phyloP scores from a whole-genome alignment of 208 protist genomes.

The Phytomonas sp. region DNA sequence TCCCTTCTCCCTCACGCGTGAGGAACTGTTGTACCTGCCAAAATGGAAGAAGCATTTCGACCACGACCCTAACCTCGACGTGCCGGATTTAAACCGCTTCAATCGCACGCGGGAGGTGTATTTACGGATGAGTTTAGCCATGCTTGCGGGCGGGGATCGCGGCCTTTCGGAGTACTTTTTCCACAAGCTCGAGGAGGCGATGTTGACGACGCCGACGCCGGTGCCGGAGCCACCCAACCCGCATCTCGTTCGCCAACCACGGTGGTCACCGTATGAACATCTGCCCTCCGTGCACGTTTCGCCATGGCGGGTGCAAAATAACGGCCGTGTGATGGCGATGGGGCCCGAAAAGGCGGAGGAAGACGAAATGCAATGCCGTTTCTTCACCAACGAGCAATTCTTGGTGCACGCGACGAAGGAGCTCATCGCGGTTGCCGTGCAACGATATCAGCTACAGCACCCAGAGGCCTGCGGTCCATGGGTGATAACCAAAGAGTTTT shows the following conservation, averaged over 20 bases:
- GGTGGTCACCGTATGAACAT: conserved; percentile 76
- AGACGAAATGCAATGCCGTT: conserved; percentile 78
- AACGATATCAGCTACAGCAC: conserved; percentile 22
- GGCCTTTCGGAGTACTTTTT: conserved; percentile 69
- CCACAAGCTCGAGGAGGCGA: conserved; percentile 58
- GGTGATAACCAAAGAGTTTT: conserved; percentile 8
- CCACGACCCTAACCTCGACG: conserved; percentile 88
- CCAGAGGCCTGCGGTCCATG: conserved; percentile 22
- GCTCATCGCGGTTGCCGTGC: conserved; percentile 32
- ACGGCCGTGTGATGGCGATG: conserved; percentile 60
- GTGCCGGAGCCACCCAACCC: conserved; percentile 88
- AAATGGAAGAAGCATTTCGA: conserved; percentile 93
- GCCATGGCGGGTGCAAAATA: conserved; percentile 72
- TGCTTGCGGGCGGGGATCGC: conserved; percentile 50
- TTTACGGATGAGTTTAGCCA: conserved; percentile 67
- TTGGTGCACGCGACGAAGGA: conserved; percentile 62
- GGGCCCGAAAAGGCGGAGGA: conserved; percentile 37
- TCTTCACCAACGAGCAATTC: conserved; percentile 83
- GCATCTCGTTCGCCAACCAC: conserved; percentile 57
- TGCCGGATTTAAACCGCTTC: conserved; percentile 87
- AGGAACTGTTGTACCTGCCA: conserved; percentile 84
- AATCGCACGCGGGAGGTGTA: conserved; percentile 88
- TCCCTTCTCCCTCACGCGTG: conserved; percentile 77
- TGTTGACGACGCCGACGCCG: conserved; percentile 81
- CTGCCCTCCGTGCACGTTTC: conserved; percentile 63